Percentiles rank a stretch among this genome's conserved stretches.
These are phyloP conservation scores for Neurospora cerealis DNA, from an alignment of 495 filamentous ascomycete species.

Conservation along the genomic window DNA sequence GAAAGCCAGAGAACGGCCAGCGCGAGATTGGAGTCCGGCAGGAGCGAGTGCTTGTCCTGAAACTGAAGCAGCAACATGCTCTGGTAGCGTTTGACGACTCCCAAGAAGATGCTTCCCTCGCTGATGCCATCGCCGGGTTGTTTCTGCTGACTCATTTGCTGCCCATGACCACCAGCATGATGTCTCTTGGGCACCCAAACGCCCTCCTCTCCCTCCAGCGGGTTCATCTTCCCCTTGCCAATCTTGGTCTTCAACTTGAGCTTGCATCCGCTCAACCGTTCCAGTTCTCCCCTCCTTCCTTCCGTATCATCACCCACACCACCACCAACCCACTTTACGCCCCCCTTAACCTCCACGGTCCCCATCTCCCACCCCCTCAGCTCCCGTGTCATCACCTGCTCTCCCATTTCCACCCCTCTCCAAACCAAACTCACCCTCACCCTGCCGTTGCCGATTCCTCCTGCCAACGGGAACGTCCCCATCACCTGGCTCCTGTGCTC, in stretches of 20 bases:
- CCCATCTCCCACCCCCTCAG: constrained; percentile 59
- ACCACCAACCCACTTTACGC: constrained; percentile 15
- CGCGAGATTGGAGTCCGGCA: constrained; percentile 44
- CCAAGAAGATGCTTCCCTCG: constrained; percentile 39
- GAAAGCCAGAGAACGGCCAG: constrained; percentile 59
- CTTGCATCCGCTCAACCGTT: constrained; percentile 33
- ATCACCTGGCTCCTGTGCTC: constrained; percentile 48
- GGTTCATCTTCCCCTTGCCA: constrained; percentile 43
- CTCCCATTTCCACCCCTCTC: constrained; percentile 52
- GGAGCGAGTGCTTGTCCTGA: constrained; percentile 31
- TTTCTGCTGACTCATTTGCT: neutral
- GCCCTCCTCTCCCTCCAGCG: constrained; percentile 14
- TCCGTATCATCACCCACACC: neutral
- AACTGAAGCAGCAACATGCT: constrained; percentile 54
- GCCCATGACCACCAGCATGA: neutral
- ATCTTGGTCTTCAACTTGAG: constrained; percentile 48
- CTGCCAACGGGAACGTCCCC: constrained; percentile 48
- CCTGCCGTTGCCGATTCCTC: constrained; percentile 61
- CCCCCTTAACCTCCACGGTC: constrained; percentile 45
- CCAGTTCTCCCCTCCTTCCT: constrained; percentile 23
- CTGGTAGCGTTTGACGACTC: constrained; percentile 52
- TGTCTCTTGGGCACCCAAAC: constrained; percentile 21
- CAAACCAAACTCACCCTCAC: constrained; percentile 58
- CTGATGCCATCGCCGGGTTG: constrained; percentile 18
- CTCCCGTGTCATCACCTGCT: constrained; percentile 42